These are phyloP conservation scores for Erigeron canadensis DNA, from an alignment of 129 eudicot genomes.

Conservation along the genomic window DNA sequence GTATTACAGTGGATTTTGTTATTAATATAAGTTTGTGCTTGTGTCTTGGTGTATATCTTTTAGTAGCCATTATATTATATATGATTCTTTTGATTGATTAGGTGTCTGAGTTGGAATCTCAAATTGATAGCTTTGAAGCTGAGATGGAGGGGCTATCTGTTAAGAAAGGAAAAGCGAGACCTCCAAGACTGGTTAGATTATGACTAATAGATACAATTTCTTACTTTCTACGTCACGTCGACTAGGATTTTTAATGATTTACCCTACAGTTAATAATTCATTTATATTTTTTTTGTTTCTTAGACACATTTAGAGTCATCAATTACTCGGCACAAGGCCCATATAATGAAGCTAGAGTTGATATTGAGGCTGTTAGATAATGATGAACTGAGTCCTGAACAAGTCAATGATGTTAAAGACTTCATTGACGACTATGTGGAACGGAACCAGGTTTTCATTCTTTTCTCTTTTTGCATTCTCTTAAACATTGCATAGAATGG, in stretches of 20 bases:
- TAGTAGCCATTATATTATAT: background rate
- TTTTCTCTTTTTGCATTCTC: background rate
- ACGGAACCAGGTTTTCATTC: constrained; percentile 79
- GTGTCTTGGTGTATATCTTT: too few species aligned
- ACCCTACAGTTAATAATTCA: background rate
- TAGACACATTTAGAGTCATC: constrained; percentile 96
- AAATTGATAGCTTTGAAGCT: constrained; percentile 96
- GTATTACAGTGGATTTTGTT: background rate
- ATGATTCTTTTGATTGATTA: constrained; percentile 33
- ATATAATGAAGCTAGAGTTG: constrained; percentile 91
- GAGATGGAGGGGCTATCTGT: constrained; percentile 94
- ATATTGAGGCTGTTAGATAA: constrained; percentile 92
- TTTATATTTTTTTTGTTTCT: constrained; percentile 5
- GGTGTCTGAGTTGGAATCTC: constrained; percentile 95
- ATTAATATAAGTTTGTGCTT: constrained; percentile 12
- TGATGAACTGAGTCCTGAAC: constrained; percentile 97
- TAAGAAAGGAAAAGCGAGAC: constrained; percentile 96
- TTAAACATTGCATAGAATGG: background rate
- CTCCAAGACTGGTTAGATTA: constrained; percentile 85
- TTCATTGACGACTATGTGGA: constrained; percentile 98
- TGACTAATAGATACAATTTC: constrained; percentile 3
- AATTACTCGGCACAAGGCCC: constrained; percentile 94
- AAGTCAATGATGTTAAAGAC: constrained; percentile 95
- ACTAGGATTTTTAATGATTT: background rate
- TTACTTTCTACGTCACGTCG: background rate